phyloP scores from a whole-genome alignment of 176 grass and related monocot genomes.

The Zea mays region Zm-B73-REFERENCE-NAM-5.0 NC_050100.1:1374001-1374500 shows the following conservation, averaged over 20 bases:
- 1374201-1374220: slow-evolving; percentile 8
- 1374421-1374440: neutral
- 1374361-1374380: slow-evolving; percentile 11
- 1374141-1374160: neutral
- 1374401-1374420: neutral
- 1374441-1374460: neutral
- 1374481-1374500: slow-evolving; percentile 1
- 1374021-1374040: slow-evolving; percentile 18
- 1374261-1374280: neutral
- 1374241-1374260: slow-evolving; percentile 15
- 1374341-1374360: neutral
- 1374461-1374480: neutral
- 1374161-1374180: slow-evolving; percentile 33
- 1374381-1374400: neutral
- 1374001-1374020: slow-evolving; percentile 38
- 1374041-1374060: slow-evolving; percentile 14
- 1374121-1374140: slow-evolving; percentile 8
- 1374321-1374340: slow-evolving; percentile 34
- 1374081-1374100: neutral
- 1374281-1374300: slow-evolving; percentile 25
- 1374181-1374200: slow-evolving; percentile 52
- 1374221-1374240: neutral
- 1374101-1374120: slow-evolving; percentile 5
- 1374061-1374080: slow-evolving; percentile 28
- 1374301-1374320: slow-evolving; percentile 27